Evolutionary conservation across 768 basidiomycete species (phyloP).

Genomic region (Paxillus involutus): DNA sequence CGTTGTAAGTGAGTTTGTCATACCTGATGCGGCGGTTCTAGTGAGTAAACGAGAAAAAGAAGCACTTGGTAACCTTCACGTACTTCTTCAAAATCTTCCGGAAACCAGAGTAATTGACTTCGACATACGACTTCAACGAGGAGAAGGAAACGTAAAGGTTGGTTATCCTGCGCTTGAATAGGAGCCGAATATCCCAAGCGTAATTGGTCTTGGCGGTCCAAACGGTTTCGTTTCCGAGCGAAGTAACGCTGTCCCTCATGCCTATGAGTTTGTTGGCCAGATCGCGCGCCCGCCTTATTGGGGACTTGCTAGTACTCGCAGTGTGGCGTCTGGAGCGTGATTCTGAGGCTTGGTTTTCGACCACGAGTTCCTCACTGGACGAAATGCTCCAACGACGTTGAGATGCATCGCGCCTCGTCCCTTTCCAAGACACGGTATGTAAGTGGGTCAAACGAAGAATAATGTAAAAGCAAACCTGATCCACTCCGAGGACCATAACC

Average conservation of each 20-base stretch:
- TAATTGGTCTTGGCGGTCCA: conserved; percentile 83
- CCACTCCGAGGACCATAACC: conserved; percentile 23
- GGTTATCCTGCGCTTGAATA: conserved; percentile 90
- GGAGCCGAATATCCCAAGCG: conserved; percentile 76
- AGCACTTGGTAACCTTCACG: conserved; percentile 18
- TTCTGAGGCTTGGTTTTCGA: conserved; percentile 24
- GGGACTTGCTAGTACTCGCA: conserved; percentile 31
- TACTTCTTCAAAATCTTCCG: conserved; percentile 96
- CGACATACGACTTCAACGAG: conserved; percentile 81
- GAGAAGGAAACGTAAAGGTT: conserved; percentile 75
- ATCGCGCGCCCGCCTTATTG: conserved; percentile 30
- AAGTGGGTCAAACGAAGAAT: background rate
- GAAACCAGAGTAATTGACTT: conserved; percentile 91
- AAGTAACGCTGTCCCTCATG: conserved; percentile 52
- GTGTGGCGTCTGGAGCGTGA: conserved; percentile 19
- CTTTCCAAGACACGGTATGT: conserved; percentile 6
- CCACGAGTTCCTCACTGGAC: conserved; percentile 43
- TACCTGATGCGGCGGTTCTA: conserved; percentile 56
- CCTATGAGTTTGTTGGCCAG: conserved; percentile 51
- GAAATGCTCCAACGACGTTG: conserved; percentile 43
- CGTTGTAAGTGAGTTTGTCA: conserved; percentile 87
- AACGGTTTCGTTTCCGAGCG: conserved; percentile 48
- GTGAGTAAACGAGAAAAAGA: background rate
- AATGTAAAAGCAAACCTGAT: conserved; percentile 13
- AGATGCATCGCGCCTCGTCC: conserved; percentile 4